phyloP scores from a whole-genome alignment of 257 asterid species.

The Ballota nigra region DNA sequence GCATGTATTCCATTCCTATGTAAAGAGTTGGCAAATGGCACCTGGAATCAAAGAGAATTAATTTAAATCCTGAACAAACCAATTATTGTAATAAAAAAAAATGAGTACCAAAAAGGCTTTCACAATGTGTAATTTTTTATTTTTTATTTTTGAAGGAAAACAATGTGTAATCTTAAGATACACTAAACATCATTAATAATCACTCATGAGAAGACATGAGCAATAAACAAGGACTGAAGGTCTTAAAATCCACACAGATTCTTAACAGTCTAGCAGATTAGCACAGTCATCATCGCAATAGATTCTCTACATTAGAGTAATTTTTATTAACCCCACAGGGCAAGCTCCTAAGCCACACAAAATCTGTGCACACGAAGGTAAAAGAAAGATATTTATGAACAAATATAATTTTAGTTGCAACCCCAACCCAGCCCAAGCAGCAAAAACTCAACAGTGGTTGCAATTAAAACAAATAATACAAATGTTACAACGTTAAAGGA shows the following conservation, averaged over 20 bases:
- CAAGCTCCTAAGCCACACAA: background rate
- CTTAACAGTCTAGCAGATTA: conserved; percentile 14
- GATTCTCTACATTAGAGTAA: background rate
- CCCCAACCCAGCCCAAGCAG: background rate
- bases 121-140: conserved; percentile 10
- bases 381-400: too few relatives aligned
- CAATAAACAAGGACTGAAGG: background rate
- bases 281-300: background rate
- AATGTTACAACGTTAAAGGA: conserved; percentile 1
- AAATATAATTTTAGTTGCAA: too few relatives aligned
- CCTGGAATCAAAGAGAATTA: conserved; percentile 54
- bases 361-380: background rate
- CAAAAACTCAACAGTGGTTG: background rate
- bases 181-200: background rate
- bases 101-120: conserved; percentile 22
- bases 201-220: background rate
- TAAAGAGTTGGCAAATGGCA: conserved; percentile 92
- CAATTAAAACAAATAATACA: background rate
- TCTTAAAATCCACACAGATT: background rate
- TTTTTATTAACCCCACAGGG: background rate
- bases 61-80: conserved; percentile 28
- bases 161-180: conserved; percentile 8
- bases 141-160: too few relatives aligned
- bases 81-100: background rate
- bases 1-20: conserved; percentile 99